Percentiles rank a stretch among this genome's conserved stretches.
Evolutionary conservation across 768 basidiomycete species (phyloP).

Genomic region (Lentinula guzmanii): DNA sequence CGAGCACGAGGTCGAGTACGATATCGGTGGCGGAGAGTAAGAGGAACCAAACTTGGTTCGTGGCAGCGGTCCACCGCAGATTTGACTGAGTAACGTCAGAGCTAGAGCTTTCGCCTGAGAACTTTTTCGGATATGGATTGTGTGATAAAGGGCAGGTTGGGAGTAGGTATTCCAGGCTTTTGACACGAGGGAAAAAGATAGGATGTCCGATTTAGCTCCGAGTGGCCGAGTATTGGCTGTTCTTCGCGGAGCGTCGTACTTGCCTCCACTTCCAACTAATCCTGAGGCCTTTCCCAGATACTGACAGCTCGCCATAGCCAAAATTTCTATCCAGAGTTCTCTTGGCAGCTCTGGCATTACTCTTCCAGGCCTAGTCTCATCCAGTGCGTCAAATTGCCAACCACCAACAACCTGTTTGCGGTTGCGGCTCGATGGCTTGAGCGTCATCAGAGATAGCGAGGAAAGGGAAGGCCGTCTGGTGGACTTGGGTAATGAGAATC

Average conservation of each 20-base stretch:
- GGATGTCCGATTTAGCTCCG: not conserved
- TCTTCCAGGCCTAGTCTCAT: slow-evolving; percentile 4
- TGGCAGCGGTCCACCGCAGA: not conserved
- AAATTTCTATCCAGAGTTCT: slow-evolving; percentile 3
- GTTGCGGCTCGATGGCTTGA: not conserved
- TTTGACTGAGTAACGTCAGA: not conserved
- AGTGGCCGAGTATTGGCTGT: not conserved
- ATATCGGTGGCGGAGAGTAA: not conserved
- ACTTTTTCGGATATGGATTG: not conserved
- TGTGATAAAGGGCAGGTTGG: slow-evolving; percentile 1
- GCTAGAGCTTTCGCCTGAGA: slow-evolving; percentile 5
- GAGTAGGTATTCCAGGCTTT: slow-evolving; percentile 5
- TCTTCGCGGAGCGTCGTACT: not conserved
- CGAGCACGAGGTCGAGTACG: not conserved
- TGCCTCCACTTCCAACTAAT: not conserved
- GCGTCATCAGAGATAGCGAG: not conserved
- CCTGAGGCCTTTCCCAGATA: not conserved
- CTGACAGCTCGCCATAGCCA: not conserved
- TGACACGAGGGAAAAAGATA: not conserved
- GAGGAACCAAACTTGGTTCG: not conserved
- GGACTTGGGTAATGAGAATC: not conserved
- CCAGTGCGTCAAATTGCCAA: slow-evolving; percentile 2
- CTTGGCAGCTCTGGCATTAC: not conserved
- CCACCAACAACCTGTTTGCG: not conserved
- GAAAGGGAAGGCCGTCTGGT: not conserved